Conservation (phyloP, 1,284 basidiomycete species). For the Heterobasidion occidentale region DNA sequence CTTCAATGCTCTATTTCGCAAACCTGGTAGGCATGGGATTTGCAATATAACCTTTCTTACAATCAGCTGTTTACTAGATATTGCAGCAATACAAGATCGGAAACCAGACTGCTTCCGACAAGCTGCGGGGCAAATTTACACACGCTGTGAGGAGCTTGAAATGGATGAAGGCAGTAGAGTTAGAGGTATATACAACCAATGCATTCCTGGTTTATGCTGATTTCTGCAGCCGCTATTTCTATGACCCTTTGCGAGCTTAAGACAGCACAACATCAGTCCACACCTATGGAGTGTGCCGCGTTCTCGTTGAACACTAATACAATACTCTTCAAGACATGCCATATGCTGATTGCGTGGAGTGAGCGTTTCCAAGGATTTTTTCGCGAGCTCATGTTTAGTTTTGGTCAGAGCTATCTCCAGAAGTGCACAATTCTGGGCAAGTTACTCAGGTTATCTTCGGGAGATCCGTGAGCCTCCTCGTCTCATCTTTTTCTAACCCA, state of each 20-base stretch:
- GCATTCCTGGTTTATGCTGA: conserved; percentile 12
- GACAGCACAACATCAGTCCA: conserved; percentile 56
- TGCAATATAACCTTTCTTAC: too few relatives aligned
- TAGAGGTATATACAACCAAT: conserved; percentile 25
- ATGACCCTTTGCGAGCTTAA: conserved; percentile 73
- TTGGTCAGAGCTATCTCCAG: conserved; percentile 58
- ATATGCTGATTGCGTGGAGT: conserved; percentile 49
- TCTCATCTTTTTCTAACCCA: conserved; percentile 2
- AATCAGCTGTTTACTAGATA: background rate
- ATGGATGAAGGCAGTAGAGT: conserved; percentile 53
- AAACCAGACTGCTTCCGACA: conserved; percentile 60
- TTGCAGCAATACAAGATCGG: conserved; percentile 13
- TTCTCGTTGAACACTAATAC: conserved; percentile 22
- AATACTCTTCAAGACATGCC: conserved; percentile 21
- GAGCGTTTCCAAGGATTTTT: conserved; percentile 8
- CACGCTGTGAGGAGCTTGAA: conserved; percentile 48
- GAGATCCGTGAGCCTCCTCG: conserved; percentile 51
- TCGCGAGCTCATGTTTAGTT: conserved; percentile 3
- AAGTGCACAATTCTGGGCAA: conserved; percentile 76
- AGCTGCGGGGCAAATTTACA: conserved; percentile 36
- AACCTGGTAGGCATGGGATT: background rate
- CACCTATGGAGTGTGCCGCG: conserved; percentile 56
- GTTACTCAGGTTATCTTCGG: conserved; percentile 72
- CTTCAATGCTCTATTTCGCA: background rate
- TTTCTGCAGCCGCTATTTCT: conserved; percentile 51